Conservation (phyloP, 495 filamentous ascomycete species). For the Tuber calosporum region DNA sequence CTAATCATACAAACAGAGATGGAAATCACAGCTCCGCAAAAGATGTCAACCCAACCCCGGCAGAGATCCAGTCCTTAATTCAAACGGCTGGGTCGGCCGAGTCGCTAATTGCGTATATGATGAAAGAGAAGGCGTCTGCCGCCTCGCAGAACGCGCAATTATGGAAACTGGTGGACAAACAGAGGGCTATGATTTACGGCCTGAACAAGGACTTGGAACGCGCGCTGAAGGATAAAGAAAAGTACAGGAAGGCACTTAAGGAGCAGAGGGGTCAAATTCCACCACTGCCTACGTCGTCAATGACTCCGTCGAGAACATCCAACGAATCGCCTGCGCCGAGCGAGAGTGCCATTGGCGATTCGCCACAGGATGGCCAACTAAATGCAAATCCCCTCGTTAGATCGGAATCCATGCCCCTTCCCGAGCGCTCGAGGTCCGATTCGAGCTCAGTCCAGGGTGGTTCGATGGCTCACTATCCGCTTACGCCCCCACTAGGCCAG, state of each 20-base stretch:
- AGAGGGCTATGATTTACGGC: conserved; percentile 84
- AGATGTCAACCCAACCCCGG: conserved; percentile 39
- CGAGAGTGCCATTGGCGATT: conserved; percentile 17
- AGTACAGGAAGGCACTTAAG: conserved; percentile 83
- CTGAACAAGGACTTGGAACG: conserved; percentile 92
- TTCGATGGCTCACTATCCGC: conserved; percentile 52
- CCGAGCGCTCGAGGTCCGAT: conserved; percentile 15
- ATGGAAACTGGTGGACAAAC: conserved; percentile 94
- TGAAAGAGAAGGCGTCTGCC: conserved; percentile 84
- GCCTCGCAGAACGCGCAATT: conserved; percentile 84
- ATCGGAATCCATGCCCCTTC: conserved; percentile 33
- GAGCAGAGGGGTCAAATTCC: conserved; percentile 55
- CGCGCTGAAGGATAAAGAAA: conserved; percentile 87
- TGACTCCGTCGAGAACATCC: conserved; percentile 24
- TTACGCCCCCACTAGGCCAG: conserved; percentile 50
- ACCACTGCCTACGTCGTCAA: conserved; percentile 46
- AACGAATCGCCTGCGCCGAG: conserved; percentile 34
- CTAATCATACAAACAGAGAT: conserved; percentile 56
- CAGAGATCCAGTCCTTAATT: conserved; percentile 67
- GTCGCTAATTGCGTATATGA: conserved; percentile 74
- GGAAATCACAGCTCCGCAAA: conserved; percentile 46
- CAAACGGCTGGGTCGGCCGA: conserved; percentile 82
- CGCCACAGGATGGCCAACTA: conserved; percentile 19
- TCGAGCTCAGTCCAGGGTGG: conserved; percentile 44
- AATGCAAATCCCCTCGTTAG: conserved; percentile 17